Evolutionary conservation across 108 stramenopile genomes (phyloP), one percentile per base, ranked within the genome.

Genomic region (Cyclotella kingstonii): DNA sequence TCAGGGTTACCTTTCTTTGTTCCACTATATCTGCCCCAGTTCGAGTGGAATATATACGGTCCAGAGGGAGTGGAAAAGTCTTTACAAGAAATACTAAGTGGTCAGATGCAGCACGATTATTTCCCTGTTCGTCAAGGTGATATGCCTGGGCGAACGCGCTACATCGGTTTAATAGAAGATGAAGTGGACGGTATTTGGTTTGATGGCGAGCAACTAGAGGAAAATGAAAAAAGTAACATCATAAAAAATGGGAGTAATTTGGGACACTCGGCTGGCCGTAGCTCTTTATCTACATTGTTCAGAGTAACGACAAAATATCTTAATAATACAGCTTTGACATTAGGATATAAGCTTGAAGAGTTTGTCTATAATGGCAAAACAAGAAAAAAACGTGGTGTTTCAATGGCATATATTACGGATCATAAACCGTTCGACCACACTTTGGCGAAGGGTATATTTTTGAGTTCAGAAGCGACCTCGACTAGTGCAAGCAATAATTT

Each of bases 81-180:
- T 10, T 17, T 76, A 11, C 67, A 63, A 55, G 73, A 74, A 44
- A 40, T 33, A 15, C 23, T 74, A 21, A 56, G 65, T 26, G 66
- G 66, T n/a, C 73, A 74, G 30, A 74, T 74, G 73, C 66, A 62
- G 29, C 52, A 74, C 33, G 73, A 74, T 34, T 74, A 68, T 45
- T 74, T 74, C 52, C 73, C 73, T 5, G 51, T 74, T 17, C 61
- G 55, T 27, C 38, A 68, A 18, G 67, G 57, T 19, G 56, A 74
- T 25, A 56, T 74, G 59, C 29, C 35, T 3, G 59, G 65, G 11
- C 27, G 60, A 0, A 74, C 54, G 48, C 52, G 55, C 27, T 74
- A 68, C 27, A 25, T 40, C n/a, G 73, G 66, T 18, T 39, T 74
- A 1, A 62, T 30, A 11, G 73, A 74, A 31, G 66, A 74, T 29